Evolutionary conservation across 148 eudicot species (phyloP).

Genomic region (Fagopyrum homotropicum): DNA sequence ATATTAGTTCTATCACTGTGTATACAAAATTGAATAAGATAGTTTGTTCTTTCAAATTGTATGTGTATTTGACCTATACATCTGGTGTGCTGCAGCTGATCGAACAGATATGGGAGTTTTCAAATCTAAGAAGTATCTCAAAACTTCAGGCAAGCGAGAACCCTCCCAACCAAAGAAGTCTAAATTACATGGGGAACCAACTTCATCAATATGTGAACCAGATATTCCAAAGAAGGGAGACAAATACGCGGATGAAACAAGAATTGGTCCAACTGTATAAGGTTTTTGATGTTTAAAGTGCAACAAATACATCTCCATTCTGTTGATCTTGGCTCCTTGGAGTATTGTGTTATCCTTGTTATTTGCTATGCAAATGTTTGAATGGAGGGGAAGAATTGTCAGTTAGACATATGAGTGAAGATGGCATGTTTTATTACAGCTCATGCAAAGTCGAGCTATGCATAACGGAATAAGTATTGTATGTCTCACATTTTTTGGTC

Average conservation of each 20-base stretch:
- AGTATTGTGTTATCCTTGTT: slow-evolving; percentile 57
- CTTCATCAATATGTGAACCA: slow-evolving; percentile 30
- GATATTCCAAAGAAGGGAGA: slow-evolving; percentile 21
- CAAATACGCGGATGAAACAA: slow-evolving; percentile 23
- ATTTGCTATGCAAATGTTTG: slow-evolving; percentile 47
- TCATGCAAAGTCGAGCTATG: slow-evolving; percentile 95
- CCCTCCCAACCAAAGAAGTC: slow-evolving; percentile 31
- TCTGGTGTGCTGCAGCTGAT: slow-evolving; percentile 96
- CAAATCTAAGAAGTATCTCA: slow-evolving; percentile 81
- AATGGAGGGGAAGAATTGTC: slow-evolving; percentile 54
- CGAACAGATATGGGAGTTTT: slow-evolving; percentile 91
- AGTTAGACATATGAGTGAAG: slow-evolving; percentile 72
- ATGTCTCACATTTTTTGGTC: no score
- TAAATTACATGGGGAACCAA: slow-evolving; percentile 48
- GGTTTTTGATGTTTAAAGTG: slow-evolving; percentile 28
- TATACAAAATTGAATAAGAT: background rate
- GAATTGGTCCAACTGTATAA: slow-evolving; percentile 27
- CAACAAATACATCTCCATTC: slow-evolving; percentile 20
- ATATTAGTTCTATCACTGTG: background rate
- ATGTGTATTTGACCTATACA: slow-evolving; percentile 63
- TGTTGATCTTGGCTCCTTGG: slow-evolving; percentile 35
- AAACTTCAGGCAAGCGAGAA: slow-evolving; percentile 32
- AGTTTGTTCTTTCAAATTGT: slow-evolving; percentile 38
- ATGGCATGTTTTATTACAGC: slow-evolving; percentile 98
- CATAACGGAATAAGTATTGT: background rate